These are phyloP conservation scores for Bjerkandera adusta DNA, from an alignment of 1,284 basidiomycete species.

Conservation along the genomic window DNA sequence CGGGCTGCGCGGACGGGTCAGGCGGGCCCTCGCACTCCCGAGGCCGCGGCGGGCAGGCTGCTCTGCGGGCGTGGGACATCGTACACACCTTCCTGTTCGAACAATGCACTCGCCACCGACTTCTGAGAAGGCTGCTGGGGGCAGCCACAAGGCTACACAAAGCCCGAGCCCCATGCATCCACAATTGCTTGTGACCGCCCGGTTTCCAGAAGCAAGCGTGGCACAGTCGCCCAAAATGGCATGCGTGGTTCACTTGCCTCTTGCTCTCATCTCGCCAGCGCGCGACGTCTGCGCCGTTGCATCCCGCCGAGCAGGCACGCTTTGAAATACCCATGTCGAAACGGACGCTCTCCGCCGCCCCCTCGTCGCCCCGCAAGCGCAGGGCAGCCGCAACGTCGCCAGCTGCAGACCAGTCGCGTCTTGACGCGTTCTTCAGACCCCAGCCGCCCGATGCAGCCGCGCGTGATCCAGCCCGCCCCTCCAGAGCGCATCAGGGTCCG, in stretches of 20 bases:
- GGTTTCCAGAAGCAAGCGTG: conserved; percentile 12
- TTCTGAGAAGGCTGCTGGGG: conserved; percentile 5
- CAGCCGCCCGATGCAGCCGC: background rate
- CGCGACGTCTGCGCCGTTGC: background rate
- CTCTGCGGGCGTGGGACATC: background rate
- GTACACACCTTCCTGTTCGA: conserved; percentile 14
- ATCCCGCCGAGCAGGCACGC: background rate
- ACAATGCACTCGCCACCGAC: background rate
- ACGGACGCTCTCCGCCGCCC: conserved; percentile 21
- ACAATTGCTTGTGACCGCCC: too few species aligned
- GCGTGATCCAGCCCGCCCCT: conserved; percentile 2
- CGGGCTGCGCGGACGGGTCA: too few species aligned
- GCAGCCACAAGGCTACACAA: too few species aligned
- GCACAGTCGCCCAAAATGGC: conserved; percentile 11
- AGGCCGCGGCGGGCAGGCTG: background rate
- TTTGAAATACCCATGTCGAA: conserved; percentile 25
- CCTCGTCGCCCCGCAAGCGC: conserved; percentile 26
- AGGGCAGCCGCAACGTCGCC: conserved; percentile 18
- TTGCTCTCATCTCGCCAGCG: background rate
- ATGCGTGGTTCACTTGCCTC: conserved; percentile 8
- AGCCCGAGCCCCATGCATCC: too few species aligned
- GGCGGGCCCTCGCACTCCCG: background rate
- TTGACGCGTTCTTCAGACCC: conserved; percentile 29
- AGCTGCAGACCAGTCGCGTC: conserved; percentile 26
- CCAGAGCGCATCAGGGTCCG: too few species aligned